These are phyloP conservation scores for Prunus yedoensis DNA, from an alignment of 331 rosid genomes.

Conservation along the genomic window DNA sequence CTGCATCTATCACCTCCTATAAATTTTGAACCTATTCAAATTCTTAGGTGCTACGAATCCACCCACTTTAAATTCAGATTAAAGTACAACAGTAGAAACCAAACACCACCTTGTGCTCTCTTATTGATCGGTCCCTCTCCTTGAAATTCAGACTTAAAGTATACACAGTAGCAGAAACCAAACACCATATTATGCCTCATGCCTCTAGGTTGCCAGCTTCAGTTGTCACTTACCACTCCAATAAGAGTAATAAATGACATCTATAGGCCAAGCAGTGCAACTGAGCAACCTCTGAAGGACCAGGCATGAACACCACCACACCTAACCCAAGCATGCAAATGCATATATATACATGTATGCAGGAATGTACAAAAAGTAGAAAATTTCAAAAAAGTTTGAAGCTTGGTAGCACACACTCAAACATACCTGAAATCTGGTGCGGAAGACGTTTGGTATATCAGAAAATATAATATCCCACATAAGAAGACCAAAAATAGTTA, in stretches of 20 bases:
- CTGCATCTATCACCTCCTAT: background rate
- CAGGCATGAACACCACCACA: background rate
- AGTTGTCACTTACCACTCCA: too few species aligned
- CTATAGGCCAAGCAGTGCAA: background rate
- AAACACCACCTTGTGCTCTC: background rate
- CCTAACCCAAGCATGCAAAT: background rate
- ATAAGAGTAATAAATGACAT: background rate
- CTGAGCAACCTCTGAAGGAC: background rate
- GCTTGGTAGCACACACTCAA: conserved; percentile 17
- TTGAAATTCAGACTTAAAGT: too few species aligned
- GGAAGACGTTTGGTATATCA: conserved; percentile 76
- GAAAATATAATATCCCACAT: conserved; percentile 84
- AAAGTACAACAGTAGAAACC: background rate
- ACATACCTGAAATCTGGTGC: conserved; percentile 81
- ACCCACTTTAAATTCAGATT: too few species aligned
- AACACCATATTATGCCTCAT: background rate
- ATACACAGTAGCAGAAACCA: background rate
- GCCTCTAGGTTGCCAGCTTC: background rate
- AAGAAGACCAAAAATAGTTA: conserved; percentile 88
- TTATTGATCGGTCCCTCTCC: too few species aligned
- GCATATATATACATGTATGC: background rate
- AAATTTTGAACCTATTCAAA: background rate
- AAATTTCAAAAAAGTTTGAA: background rate
- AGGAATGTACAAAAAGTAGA: background rate
- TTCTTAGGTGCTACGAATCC: too few species aligned